Percentiles rank a stretch among this genome's conserved stretches.
Evolutionary conservation across 371 early-diverging fungal genomes (phyloP).

Genomic region (Pancytospora philotis): DNA sequence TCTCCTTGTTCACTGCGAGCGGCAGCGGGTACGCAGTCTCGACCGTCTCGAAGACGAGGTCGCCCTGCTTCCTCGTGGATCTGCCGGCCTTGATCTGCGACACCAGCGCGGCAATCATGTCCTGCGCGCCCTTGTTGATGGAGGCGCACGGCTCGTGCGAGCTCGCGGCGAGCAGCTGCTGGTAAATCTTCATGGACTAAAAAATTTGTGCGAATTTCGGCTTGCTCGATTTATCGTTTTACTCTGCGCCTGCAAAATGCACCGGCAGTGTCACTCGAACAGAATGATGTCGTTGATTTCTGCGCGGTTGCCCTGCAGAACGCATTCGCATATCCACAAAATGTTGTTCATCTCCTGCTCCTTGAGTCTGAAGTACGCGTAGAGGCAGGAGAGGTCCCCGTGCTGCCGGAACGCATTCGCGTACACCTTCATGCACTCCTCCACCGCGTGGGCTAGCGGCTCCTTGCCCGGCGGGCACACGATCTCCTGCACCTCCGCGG

Average conservation of each 20-base stretch:
- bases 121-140: constrained; percentile 6
- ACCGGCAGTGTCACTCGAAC: constrained; percentile 7
- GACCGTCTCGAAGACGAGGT: constrained; percentile 21
- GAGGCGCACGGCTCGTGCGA: not conserved
- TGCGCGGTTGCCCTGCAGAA: constrained; percentile 84
- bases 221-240: no score
- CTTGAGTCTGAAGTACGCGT: constrained; percentile 83
- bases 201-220: constrained; percentile 5
- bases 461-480: constrained; percentile 26
- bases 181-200: constrained; percentile 2
- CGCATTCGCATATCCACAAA: constrained; percentile 96
- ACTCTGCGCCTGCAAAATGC: not conserved
- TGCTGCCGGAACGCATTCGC: constrained; percentile 47
- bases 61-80: constrained; percentile 12
- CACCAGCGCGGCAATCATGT: constrained; percentile 13
- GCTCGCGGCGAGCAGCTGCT: constrained; percentile 28
- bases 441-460: constrained; percentile 17
- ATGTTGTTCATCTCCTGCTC: constrained; percentile 97
- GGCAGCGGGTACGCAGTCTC: constrained; percentile 19
- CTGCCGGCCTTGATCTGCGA: constrained; percentile 22
- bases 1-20: not conserved
- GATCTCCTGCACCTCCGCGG: constrained; percentile 49
- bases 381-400: constrained; percentile 60
- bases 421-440: constrained; percentile 41
- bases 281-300: constrained; percentile 34